Evolutionary conservation across 805 yeast genomes (phyloP), one percentile per base, ranked within the genome.

Genomic region (Danielia oregonensis): DNA sequence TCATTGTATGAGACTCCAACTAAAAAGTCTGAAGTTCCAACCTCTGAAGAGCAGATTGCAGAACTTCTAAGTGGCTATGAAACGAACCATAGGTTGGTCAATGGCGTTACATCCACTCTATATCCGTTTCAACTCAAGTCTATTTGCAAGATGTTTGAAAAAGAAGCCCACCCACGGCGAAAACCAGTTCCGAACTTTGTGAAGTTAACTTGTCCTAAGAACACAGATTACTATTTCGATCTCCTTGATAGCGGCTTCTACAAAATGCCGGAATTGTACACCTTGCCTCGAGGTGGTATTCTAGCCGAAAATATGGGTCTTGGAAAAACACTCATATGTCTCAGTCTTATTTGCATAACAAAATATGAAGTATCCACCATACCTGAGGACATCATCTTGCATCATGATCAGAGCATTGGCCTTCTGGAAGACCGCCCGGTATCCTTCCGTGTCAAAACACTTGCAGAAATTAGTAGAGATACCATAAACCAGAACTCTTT

Each of bases 241-340:
- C 34, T 64, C 0, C 42, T 48, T 4, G 46, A 44, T 0, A 43
- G 61, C 21, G 41, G 43, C 3, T 56, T 76, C 19, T 52, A 47
- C 15, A 14, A 17, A 1, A 38, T 49, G 3, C 77, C 84, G 0
- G 71, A 64, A 14, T 48, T 54, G 3, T 76, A 66, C 43, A 46
- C 46, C 10, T 59, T 77, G 2, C 78, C 84, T 0, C 59, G 72
- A 43, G 84, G 84, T 13, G 85, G 84, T 0, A 75, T 78, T 4
- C 52, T 78, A 11, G 83, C 83, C 1, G 85, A 78, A 38, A 78
- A 77, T 65, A 78, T 78, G 84, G 85, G 85, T 1, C 57, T 78
- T 25, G 85, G 85, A 0, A 78, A 78, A 49, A 78, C 85, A 0
- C 65, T 77, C 31, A 78, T 78, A 4, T 76, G 82, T 44, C 54